Conservation (phyloP, 1,284 basidiomycete genomes). For the Rhodotorula sp. region DNA sequence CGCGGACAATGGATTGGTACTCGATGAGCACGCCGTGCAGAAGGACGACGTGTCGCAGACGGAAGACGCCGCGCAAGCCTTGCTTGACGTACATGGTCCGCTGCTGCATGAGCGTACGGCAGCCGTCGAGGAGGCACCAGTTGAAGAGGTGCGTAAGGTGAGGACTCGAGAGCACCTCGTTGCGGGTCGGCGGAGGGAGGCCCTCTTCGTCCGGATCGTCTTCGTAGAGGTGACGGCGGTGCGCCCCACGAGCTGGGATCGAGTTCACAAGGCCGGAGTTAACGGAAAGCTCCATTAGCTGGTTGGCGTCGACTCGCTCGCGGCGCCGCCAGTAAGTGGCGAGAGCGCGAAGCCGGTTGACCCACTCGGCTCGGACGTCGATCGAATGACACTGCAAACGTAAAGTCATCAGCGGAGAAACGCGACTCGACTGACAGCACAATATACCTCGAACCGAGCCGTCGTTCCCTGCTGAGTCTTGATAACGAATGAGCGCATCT, state of each 20-base stretch:
- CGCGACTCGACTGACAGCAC: neutral
- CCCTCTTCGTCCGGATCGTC: constrained; percentile 15
- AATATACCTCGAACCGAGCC: constrained; percentile 34
- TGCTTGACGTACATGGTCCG: constrained; percentile 39
- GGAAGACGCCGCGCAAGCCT: constrained; percentile 36
- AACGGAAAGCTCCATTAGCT: constrained; percentile 35
- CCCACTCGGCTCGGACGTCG: constrained; percentile 39
- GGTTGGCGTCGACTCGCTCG: constrained; percentile 37
- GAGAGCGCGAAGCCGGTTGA: constrained; percentile 35
- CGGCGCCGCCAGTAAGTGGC: constrained; percentile 39
- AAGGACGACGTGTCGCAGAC: constrained; percentile 36
- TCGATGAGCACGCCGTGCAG: constrained; percentile 37
- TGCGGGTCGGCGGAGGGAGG: constrained; percentile 15
- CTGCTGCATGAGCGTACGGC: constrained; percentile 29
- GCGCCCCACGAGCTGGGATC: constrained; percentile 1
- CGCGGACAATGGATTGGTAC: constrained; percentile 29
- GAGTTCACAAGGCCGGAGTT: constrained; percentile 12
- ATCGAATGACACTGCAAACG: constrained; percentile 33
- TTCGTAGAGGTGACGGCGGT: neutral
- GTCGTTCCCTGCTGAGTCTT: constrained; percentile 12
- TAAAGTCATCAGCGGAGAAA: neutral
- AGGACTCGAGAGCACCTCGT: constrained; percentile 21
- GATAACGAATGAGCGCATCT: constrained; percentile 27
- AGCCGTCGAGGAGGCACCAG: constrained; percentile 39
- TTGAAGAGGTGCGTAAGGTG: constrained; percentile 35